These are phyloP conservation scores for Brassica hybrid DNA, from an alignment of 441 rosid species.

Conservation along the genomic window DNA sequence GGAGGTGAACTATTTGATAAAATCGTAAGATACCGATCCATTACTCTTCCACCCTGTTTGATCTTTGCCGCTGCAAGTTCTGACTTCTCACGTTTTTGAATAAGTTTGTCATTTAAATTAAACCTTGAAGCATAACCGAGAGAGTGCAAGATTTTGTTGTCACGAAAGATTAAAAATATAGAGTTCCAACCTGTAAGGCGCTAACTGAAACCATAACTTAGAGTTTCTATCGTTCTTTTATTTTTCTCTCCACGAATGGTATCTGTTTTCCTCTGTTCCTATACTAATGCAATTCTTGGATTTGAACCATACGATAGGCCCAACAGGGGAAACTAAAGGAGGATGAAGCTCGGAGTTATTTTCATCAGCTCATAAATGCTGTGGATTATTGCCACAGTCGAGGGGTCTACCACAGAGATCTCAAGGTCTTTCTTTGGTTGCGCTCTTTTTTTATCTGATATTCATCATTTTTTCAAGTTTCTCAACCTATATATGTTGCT, in stretches of 20 bases:
- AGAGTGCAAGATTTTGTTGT: not conserved
- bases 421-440: slow-evolving; percentile 61
- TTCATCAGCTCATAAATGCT: slow-evolving; percentile 92
- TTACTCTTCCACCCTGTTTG: not conserved
- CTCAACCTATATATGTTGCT: not conserved
- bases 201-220: not conserved
- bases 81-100: not conserved
- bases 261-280: not conserved
- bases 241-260: not conserved
- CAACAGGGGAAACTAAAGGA: slow-evolving; percentile 79
- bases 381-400: slow-evolving; percentile 98
- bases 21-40: slow-evolving; percentile 61
- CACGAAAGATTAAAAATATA: not conserved
- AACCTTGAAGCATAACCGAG: not conserved
- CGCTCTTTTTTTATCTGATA: slow-evolving; percentile 10
- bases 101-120: not conserved
- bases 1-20: slow-evolving; percentile 97
- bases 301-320: slow-evolving; percentile 50
- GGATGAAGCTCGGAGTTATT: slow-evolving; percentile 84
- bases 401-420: slow-evolving; percentile 94
- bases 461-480: slow-evolving; percentile 17
- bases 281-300: slow-evolving; percentile 11
- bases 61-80: not conserved
- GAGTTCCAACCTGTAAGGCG: not conserved
- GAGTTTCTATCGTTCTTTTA: not conserved